These are phyloP conservation scores for Pichia cabralensis DNA, from an alignment of 805 yeast genomes.

Conservation along the genomic window DNA sequence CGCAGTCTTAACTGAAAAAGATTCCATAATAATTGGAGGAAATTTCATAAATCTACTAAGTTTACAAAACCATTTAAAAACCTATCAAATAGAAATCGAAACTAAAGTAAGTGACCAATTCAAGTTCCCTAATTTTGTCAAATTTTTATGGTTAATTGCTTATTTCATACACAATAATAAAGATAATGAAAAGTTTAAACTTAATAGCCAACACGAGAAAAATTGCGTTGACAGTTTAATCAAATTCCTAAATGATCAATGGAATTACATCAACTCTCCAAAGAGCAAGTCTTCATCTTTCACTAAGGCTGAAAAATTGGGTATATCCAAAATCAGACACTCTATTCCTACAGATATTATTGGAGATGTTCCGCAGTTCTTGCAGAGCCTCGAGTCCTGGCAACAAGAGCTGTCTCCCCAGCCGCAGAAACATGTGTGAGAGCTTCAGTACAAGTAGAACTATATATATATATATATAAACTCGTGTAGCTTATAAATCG, in stretches of 20 bases:
- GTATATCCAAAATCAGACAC: constrained; percentile 34
- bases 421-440: too few species aligned
- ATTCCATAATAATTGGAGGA: constrained; percentile 80
- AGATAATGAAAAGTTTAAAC: neutral
- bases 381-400: neutral
- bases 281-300: too few species aligned
- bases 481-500: neutral
- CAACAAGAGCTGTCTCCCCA: too few species aligned
- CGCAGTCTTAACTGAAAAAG: constrained; percentile 74
- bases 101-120: constrained; percentile 71
- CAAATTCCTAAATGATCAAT: constrained; percentile 13
- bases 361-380: constrained; percentile 5
- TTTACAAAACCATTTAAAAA: constrained; percentile 50
- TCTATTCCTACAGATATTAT: constrained; percentile 7
- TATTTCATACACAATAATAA: constrained; percentile 25
- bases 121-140: constrained; percentile 68
- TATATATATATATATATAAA: too few species aligned
- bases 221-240: constrained; percentile 15
- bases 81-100: constrained; percentile 50
- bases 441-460: too few species aligned
- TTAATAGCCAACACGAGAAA: constrained; percentile 11
- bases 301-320: neutral
- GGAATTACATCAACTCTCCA: neutral
- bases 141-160: constrained; percentile 60
- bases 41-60: constrained; percentile 65